Evolutionary conservation across 805 yeast species (phyloP).

Genomic region (Wickerhamiella siamensis): DNA sequence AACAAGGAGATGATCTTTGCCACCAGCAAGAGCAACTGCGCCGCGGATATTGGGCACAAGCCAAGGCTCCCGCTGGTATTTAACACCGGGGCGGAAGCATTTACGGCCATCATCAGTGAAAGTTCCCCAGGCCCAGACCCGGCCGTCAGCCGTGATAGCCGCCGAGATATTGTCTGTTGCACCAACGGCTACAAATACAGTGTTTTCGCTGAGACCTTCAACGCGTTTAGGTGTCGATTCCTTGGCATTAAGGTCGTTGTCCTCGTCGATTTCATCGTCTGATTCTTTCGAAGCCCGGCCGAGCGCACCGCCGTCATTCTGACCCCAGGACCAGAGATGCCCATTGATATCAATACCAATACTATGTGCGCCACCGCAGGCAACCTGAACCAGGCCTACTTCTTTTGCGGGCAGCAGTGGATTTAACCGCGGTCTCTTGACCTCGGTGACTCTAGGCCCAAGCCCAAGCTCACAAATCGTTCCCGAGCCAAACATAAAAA

Average conservation of each 20-base stretch:
- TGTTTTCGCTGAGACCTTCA: slow-evolving; percentile 43
- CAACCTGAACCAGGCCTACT: slow-evolving; percentile 65
- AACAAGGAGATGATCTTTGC: slow-evolving; percentile 84
- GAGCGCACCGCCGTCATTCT: slow-evolving; percentile 79
- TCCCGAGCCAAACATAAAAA: slow-evolving; percentile 93
- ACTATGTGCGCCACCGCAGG: slow-evolving; percentile 94
- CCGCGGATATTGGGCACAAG: slow-evolving; percentile 47
- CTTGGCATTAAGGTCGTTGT: slow-evolving; percentile 72
- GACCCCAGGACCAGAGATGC: slow-evolving; percentile 96
- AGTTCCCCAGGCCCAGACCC: slow-evolving; percentile 95
- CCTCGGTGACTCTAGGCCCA: slow-evolving; percentile 92
- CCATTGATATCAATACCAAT: slow-evolving; percentile 66
- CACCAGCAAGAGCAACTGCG: slow-evolving; percentile 73
- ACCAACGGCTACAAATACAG: slow-evolving; percentile 57
- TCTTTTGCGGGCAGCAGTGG: slow-evolving; percentile 52
- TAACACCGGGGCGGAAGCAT: slow-evolving; percentile 57
- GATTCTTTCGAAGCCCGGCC: slow-evolving; percentile 73
- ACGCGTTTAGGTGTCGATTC: slow-evolving; percentile 84
- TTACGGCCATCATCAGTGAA: slow-evolving; percentile 74
- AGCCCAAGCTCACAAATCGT: slow-evolving; percentile 95
- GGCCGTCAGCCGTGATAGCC: slow-evolving; percentile 63
- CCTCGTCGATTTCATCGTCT: slow-evolving; percentile 46
- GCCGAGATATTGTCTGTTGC: slow-evolving; percentile 90
- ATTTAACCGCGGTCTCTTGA: slow-evolving; percentile 87
- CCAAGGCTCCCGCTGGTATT: slow-evolving; percentile 53